Evolutionary conservation across 257 asterid genomes (phyloP), one percentile per base, ranked within the genome.

Genomic region (Hygrophila difformis): DNA sequence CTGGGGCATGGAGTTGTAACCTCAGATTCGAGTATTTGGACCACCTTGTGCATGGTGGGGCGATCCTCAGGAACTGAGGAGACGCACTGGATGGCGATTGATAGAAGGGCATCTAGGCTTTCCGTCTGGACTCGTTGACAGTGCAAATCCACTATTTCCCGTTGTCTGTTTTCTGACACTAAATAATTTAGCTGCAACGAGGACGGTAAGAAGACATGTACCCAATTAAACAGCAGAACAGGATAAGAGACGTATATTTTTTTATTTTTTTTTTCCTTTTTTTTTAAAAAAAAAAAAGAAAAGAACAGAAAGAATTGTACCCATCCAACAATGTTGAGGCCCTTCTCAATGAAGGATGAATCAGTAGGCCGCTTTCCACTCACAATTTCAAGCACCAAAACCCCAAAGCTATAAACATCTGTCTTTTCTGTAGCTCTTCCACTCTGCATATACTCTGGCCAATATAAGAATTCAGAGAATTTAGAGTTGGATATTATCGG

Each of bases 1-100:
- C 97, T 84, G 3, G 95, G 95, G 59, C 94, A 84, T 8, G 97
- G 95, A 18, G 94, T 88, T 61, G 67, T 81, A 41, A 84, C 85
- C 74, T 84, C 93, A 3, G 97, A 78, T 78, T 88, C 97, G 12
- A 88, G 92, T 49, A 73, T 71, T 65, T 88, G 97, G 55, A 81
- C 92, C 14, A 87, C 93, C 53, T 91, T 66, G 63, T 84, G 95
- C 80, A 84, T 88, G 31, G 97, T 78, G 62, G 95, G 97, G 60
- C 97, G 87, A 43, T 88, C 95, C 56, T 88, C 95, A 0, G 97
- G 94, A 49, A 53, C 63, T 48, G 89, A 70, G 55, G 87, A 81
- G 8, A 88, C 95, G n/a, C 97, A 88, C 35, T 81, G 93, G 68
- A 77, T 79, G 42, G 97, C 87, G 41, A 79, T 70, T 39, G 84